Base-by-base conservation (phyloP, 805 yeast genomes). In the Lachancea thermotolerans region DNA sequence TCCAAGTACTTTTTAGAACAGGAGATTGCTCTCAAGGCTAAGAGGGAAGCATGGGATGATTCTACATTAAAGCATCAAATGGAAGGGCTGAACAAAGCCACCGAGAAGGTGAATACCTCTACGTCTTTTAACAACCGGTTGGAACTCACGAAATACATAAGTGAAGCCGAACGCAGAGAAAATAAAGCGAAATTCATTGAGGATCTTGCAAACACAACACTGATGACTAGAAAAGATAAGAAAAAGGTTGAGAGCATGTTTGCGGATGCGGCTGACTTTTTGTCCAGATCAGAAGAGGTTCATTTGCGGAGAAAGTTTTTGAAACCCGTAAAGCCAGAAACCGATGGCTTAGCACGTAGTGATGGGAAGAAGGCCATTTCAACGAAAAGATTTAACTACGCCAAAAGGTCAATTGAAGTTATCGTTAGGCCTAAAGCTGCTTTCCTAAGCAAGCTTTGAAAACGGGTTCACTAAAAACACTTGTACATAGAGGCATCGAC, bases 311-410 rank as follows among this genome's bases (percentile, higher is more conserved):
- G 73, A 49, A 63, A 59, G 49, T 85, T 62, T 66, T 65, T 82
- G 54, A 82, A 82, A 46, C 70, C 75, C 8, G 75, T 79, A 3
- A 57, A 72, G 48, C 82, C 89, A 2, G 77, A 74, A 54, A 55
- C 69, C 10, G 70, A 69, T 14, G 74, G 73, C 16, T 53, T 71
- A 11, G 51, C 58, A 35, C 47, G 70, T 56, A 45, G 68, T 34
- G 68, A 72, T n/a, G 66, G 64, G 48, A 76, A 76, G 47, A 79
- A 79, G 56, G 71, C 73, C 18, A 71, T 77, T 15, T 63, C 71
- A 34, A 69, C 75, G 44, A 74, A 75, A 53, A 74, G 81, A 46
- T 86, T 81, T 75, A 81, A 86, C 60, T 76, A 79, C 44, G 71
- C 66, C 17, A 71, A 71, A 38, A 70, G 77, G 51, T 69, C 63